Conservation (phyloP, 371 early-diverging fungal genomes). For the Mortierella sp. region DNA sequence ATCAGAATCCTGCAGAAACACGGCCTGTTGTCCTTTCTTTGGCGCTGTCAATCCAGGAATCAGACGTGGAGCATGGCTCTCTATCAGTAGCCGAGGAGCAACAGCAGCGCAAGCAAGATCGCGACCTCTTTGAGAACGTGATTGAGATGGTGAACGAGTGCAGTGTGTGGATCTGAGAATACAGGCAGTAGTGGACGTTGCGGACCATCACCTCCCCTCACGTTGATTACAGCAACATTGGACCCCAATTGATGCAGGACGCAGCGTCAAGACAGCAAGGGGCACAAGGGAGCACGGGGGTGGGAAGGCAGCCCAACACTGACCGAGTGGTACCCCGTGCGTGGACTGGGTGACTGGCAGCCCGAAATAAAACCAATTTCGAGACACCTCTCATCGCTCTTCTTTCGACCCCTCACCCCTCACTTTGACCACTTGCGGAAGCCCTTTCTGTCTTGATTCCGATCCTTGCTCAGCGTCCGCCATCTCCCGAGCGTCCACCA, state of each 20-base stretch:
- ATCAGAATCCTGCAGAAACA: constrained; percentile 69
- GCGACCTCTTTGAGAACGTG: constrained; percentile 52
- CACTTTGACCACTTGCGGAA: neutral
- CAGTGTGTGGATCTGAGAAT: constrained; percentile 36
- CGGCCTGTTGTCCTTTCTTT: constrained; percentile 72
- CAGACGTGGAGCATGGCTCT: constrained; percentile 39
- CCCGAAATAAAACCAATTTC: too few species aligned
- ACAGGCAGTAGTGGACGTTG: too few species aligned
- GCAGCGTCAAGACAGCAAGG: too few species aligned
- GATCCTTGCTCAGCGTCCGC: too few species aligned
- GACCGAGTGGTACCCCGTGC: too few species aligned
- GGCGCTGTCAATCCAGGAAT: constrained; percentile 63
- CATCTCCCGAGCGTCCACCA: constrained; percentile 1
- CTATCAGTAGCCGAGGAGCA: constrained; percentile 14
- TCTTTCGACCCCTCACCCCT: neutral
- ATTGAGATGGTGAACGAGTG: constrained; percentile 52
- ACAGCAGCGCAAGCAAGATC: constrained; percentile 32
- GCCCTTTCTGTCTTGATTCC: neutral
- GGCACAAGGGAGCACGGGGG: too few species aligned
- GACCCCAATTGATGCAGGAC: too few species aligned
- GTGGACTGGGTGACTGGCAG: too few species aligned
- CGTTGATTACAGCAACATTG: too few species aligned
- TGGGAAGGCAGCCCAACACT: too few species aligned
- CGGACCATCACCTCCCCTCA: too few species aligned
- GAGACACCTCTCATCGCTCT: neutral